phyloP scores from a whole-genome alignment of 2,329 filamentous ascomycete genomes.

The Pestalotiopsis sp. region DNA sequence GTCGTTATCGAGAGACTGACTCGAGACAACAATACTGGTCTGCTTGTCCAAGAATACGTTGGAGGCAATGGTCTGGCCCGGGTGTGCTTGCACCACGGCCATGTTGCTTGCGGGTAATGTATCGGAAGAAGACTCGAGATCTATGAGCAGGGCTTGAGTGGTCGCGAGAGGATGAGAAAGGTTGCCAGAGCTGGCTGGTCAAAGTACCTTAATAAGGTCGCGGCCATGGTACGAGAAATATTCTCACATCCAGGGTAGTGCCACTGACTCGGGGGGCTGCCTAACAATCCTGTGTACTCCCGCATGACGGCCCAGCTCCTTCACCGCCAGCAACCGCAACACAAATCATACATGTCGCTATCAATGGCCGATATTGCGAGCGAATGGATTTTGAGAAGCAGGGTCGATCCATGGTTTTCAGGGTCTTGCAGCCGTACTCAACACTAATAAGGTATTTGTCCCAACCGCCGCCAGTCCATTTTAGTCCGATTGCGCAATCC shows the following conservation, averaged over 20 bases:
- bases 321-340: constrained; percentile 5
- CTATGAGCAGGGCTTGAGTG: background rate
- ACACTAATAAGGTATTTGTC: constrained; percentile 12
- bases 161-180: background rate
- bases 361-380: constrained; percentile 9
- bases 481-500: constrained; percentile 29
- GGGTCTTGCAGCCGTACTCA: background rate
- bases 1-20: background rate
- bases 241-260: background rate
- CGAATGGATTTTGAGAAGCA: constrained; percentile 6
- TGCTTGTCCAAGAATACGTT: constrained; percentile 11
- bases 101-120: constrained; percentile 5
- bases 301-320: background rate
- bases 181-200: background rate
- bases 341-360: constrained; percentile 8
- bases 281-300: background rate
- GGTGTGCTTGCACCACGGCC: constrained; percentile 9
- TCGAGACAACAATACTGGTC: constrained; percentile 3
- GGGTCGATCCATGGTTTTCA: constrained; percentile 9
- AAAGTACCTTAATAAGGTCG: background rate
- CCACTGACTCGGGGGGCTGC: constrained; percentile 7
- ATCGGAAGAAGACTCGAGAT: background rate
- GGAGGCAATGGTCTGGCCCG: constrained; percentile 12
- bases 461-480: constrained; percentile 1
- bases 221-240: background rate